Conservation (phyloP, 345 rosid genomes). For the Gossypium arboreum region DNA sequence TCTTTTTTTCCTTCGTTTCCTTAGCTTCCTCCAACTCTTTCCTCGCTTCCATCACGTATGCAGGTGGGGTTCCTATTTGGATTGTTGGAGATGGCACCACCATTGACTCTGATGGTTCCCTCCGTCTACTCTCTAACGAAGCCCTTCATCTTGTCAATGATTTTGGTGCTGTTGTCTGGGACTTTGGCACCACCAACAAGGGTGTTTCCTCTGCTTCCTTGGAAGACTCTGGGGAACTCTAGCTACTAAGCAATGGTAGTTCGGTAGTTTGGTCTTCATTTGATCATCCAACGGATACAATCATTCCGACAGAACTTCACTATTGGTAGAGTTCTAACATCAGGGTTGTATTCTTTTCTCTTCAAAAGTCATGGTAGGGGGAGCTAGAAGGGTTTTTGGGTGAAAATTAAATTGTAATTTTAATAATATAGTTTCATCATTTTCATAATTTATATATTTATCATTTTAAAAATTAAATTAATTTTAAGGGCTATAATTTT, state of each 20-base stretch:
- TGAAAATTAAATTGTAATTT: too few species aligned
- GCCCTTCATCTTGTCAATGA: slow-evolving; percentile 52
- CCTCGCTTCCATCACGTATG: slow-evolving; percentile 42
- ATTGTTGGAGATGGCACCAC: slow-evolving; percentile 23
- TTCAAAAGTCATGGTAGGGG: slow-evolving; percentile 13
- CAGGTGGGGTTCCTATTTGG: slow-evolving; percentile 49
- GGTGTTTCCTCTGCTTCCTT: slow-evolving; percentile 48
- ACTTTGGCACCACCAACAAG: slow-evolving; percentile 26
- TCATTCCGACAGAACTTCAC: slow-evolving; percentile 54
- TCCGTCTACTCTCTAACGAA: slow-evolving; percentile 40
- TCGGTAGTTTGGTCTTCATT: slow-evolving; percentile 56
- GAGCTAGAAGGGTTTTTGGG: too few species aligned
- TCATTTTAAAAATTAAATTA: too few species aligned
- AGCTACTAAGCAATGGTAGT: slow-evolving; percentile 27
- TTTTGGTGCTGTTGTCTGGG: slow-evolving; percentile 46
- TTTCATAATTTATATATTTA: too few species aligned
- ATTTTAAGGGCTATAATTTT: too few species aligned
- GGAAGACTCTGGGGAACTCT: slow-evolving; percentile 47
- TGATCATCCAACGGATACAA: slow-evolving; percentile 41
- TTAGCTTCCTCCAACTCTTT: slow-evolving; percentile 27
- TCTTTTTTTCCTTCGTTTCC: slow-evolving; percentile 35
- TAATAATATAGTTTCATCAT: too few species aligned
- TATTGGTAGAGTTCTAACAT: slow-evolving; percentile 1
- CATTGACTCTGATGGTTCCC: slow-evolving; percentile 46
- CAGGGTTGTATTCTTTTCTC: slow-evolving; percentile 37